Percentiles rank a stretch among this genome's conserved stretches.
These are phyloP conservation scores for Apophysomyces elegans DNA, from an alignment of 371 early-diverging fungal species.

Conservation along the genomic window DNA sequence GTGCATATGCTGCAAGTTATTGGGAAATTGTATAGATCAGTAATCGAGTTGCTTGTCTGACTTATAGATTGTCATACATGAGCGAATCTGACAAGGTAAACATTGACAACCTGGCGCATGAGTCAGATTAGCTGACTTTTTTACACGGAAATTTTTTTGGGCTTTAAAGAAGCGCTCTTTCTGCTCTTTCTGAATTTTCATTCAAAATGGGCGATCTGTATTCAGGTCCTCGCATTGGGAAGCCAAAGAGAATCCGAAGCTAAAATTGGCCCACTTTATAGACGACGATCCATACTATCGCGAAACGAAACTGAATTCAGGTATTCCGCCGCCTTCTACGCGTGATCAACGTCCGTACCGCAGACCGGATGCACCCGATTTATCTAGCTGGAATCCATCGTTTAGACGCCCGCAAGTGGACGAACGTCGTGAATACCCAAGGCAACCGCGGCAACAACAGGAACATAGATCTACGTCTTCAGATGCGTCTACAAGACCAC, in stretches of 20 bases:
- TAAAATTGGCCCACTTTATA: background rate
- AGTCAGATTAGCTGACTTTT: too few species aligned
- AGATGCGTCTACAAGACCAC: constrained; percentile 9
- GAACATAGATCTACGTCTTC: constrained; percentile 11
- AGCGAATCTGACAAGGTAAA: too few species aligned
- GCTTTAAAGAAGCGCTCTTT: too few species aligned
- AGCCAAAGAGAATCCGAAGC: too few species aligned
- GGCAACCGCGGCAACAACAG: constrained; percentile 22
- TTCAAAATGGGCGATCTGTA: constrained; percentile 16
- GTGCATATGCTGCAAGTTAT: too few species aligned
- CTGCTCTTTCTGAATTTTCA: too few species aligned
- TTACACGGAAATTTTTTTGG: too few species aligned
- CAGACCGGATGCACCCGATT: constrained; percentile 16
- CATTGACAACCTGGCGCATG: too few species aligned
- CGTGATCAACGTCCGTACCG: constrained; percentile 26
- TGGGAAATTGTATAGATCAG: too few species aligned
- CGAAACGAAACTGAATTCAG: constrained; percentile 58
- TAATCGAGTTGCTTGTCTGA: too few species aligned
- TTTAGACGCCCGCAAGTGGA: constrained; percentile 30
- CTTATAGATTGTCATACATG: too few species aligned
- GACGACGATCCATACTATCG: constrained; percentile 67
- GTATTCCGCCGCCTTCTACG: constrained; percentile 65
- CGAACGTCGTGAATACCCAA: constrained; percentile 13
- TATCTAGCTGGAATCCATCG: constrained; percentile 32
- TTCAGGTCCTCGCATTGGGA: constrained; percentile 14